Evolutionary conservation across 2,329 filamentous ascomycete genomes (phyloP).

Genomic region (Hypoxylon sp.): DNA sequence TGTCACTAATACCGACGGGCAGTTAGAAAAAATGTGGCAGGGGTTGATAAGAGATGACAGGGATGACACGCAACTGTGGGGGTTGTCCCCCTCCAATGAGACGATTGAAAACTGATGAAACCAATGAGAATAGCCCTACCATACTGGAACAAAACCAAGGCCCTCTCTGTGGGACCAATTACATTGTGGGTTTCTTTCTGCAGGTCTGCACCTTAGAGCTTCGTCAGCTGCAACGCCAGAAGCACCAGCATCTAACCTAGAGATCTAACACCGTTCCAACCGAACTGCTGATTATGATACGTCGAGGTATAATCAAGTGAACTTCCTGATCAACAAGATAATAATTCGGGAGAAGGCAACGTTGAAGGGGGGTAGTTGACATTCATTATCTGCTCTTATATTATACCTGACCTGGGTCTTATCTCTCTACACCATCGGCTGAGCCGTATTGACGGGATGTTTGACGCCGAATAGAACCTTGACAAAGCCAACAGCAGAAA

Average conservation of each 20-base stretch:
- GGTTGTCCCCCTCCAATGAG: too few relatives aligned
- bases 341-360: not conserved
- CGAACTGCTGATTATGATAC: not conserved
- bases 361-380: not conserved
- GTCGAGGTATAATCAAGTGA: not conserved
- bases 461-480: slow-evolving; percentile 1
- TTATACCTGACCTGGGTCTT: not conserved
- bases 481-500: slow-evolving; percentile 6
- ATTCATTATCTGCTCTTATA: not conserved
- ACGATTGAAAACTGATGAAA: not conserved
- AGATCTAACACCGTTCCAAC: not conserved
- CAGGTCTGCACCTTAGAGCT: not conserved
- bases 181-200: slow-evolving; percentile 25
- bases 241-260: slow-evolving; percentile 1
- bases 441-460: not conserved
- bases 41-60: not conserved
- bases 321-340: not conserved
- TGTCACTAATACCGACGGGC: not conserved
- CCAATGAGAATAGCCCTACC: slow-evolving; percentile 20
- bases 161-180: slow-evolving; percentile 20
- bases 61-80: slow-evolving; percentile 27
- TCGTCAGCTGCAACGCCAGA: slow-evolving; percentile 13
- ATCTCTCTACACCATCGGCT: slow-evolving; percentile 3
- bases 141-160: slow-evolving; percentile 17
- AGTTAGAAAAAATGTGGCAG: not conserved